Evolutionary conservation across 495 filamentous ascomycete genomes (phyloP), one percentile per base, ranked within the genome.

Genomic region (Neurospora sp.): DNA sequence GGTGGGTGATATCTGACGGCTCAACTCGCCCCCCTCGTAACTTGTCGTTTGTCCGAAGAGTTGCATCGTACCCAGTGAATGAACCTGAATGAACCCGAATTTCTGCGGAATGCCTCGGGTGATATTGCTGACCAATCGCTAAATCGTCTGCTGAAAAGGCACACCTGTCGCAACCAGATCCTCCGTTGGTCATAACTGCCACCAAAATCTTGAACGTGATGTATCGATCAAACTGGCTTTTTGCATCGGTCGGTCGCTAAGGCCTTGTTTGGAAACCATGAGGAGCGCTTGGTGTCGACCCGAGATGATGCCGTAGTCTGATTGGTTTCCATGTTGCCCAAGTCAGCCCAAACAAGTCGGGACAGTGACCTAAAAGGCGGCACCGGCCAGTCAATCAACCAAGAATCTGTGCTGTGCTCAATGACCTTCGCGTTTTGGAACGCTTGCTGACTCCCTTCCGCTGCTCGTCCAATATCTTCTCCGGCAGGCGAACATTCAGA

Each of bases 1-100:
- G 83, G 70, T 88, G 83, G 71, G 89, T 88, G 89, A 91, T 91
- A 76, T 91, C 87, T 72, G 90, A 82, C 16, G 87, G 89, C 76
- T 90, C 79, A 76, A 61, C 27, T 61, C 53, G 53, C 53, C 53
- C 16, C 22, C 12, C 53, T 61, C 53, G 53, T 61, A 61, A 8
- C 22, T 18, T 61, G 22, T 31, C 53, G 6, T 1, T 35, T 61
- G 53, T 61, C 53, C 22, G 22, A 61, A 61, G 53, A 16, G 53
- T 61, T 61, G 53, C 53, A 61, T 61, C 12, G 53, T 16, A 61
- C 53, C 53, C 53, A 61, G 53, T 61, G 53, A 59, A 31, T 61
- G 45, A 53, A 53, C 45, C 0, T 61, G 12, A 61, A 61, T 35
- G 45, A 53, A 53, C 45, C 53, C 53, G 22, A 35, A 35, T 1